Percentiles rank a stretch among this genome's conserved stretches.
Evolutionary conservation across 2,329 filamentous ascomycete species (phyloP).

Genomic region (Pseudovirgaria hyperparasitica): DNA sequence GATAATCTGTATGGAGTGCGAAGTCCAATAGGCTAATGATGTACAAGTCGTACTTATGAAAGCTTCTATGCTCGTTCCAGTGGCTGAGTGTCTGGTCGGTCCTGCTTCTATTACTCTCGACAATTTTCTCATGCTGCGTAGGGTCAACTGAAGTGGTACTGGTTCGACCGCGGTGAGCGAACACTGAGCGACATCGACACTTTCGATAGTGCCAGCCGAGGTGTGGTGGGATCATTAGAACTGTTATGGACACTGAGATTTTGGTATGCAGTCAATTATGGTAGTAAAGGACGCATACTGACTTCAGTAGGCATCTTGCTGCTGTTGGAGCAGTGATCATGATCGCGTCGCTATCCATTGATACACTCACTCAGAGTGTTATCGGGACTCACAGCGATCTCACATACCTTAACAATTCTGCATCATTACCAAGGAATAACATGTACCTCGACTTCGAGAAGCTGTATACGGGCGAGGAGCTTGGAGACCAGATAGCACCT

Average conservation of each 20-base stretch:
- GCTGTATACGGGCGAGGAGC: conserved; percentile 2
- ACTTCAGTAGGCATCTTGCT: conserved; percentile 3
- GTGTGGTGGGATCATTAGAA: conserved; percentile 3
- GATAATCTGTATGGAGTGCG: no score
- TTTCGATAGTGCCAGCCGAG: conserved; percentile 6
- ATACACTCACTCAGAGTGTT: conserved; percentile 6
- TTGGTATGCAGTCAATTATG: conserved; percentile 1
- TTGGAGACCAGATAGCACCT: conserved; percentile 2
- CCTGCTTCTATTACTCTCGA: no score
- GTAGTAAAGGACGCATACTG: neutral
- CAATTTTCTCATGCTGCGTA: no score
- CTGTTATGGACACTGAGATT: conserved; percentile 3
- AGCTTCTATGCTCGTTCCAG: no score
- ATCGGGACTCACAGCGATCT: conserved; percentile 2
- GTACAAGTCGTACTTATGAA: no score
- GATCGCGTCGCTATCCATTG: conserved; percentile 4
- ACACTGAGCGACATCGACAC: conserved; percentile 4
- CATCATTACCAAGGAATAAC: conserved; percentile 3
- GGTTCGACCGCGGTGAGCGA: conserved; percentile 5
- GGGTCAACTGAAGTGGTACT: conserved; percentile 8
- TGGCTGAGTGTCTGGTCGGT: no score
- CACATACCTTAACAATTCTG: no score
- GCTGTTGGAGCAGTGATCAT: conserved; percentile 5
- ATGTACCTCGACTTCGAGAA: conserved; percentile 2
- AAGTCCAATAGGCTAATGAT: no score